Percentiles rank a stretch among this genome's conserved stretches.
Evolutionary conservation across 345 rosid species (phyloP).

Genomic region (Trapa incisa): DNA sequence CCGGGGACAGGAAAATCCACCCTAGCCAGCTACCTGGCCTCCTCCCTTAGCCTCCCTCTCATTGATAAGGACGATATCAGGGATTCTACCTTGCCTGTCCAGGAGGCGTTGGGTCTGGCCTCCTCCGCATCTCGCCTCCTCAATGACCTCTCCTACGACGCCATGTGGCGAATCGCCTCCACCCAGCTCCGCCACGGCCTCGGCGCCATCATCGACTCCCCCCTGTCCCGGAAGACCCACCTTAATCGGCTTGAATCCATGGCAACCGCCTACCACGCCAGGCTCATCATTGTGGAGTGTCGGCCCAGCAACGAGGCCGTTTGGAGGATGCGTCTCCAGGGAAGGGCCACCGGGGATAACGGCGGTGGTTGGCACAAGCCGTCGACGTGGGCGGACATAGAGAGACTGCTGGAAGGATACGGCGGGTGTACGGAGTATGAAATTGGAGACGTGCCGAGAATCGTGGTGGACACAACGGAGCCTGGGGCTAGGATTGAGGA

Average conservation of each 20-base stretch:
- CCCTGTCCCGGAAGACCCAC: conserved; percentile 37
- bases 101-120: conserved; percentile 9
- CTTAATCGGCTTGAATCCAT: conserved; percentile 28
- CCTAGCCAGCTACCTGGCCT: conserved; percentile 32
- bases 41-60: conserved; percentile 45
- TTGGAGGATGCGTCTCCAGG: conserved; percentile 47
- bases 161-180: conserved; percentile 31
- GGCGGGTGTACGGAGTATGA: conserved; percentile 49
- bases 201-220: conserved; percentile 45
- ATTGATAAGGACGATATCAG: conserved; percentile 60
- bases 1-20: conserved; percentile 61
- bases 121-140: conserved; percentile 21
- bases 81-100: conserved; percentile 37
- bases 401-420: conserved; percentile 39
- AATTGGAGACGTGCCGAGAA: conserved; percentile 34
- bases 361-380: conserved; percentile 55
- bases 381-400: conserved; percentile 45
- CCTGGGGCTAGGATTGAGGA: conserved; percentile 13
- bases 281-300: conserved; percentile 39
- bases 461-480: conserved; percentile 42
- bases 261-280: conserved; percentile 23
- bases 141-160: conserved; percentile 47
- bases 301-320: conserved; percentile 32
- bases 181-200: conserved; percentile 46
- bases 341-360: conserved; percentile 12